Percentiles rank a stretch among this genome's conserved stretches.
Evolutionary conservation across 164 flowering plant genomes (phyloP).

Genomic region (Tetracentron sinense): DNA sequence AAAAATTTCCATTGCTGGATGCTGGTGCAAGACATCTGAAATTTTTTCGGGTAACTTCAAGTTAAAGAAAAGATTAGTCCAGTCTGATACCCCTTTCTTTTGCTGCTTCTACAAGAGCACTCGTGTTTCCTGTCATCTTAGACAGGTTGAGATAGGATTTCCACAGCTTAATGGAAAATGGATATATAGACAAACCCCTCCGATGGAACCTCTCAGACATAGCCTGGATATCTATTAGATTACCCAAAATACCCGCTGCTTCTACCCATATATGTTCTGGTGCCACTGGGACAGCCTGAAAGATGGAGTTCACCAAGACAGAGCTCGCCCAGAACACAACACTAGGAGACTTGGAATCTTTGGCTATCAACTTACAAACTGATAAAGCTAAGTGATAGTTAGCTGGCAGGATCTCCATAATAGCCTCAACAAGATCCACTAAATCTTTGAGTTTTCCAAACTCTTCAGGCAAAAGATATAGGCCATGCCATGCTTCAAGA

Average conservation of each 20-base stretch:
- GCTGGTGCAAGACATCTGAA: no score
- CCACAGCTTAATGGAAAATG: constrained; percentile 74
- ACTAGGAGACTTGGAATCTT: constrained; percentile 9
- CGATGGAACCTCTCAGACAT: constrained; percentile 48
- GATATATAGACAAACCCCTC: constrained; percentile 57
- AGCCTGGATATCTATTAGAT: constrained; percentile 24
- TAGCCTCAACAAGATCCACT: constrained; percentile 68
- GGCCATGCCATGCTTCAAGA: constrained; percentile 70
- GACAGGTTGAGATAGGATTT: constrained; percentile 35
- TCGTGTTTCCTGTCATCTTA: constrained; percentile 22
- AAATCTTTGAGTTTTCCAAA: constrained; percentile 39
- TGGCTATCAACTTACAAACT: constrained; percentile 38
- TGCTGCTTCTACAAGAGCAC: constrained; percentile 40
- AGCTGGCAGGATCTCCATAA: constrained; percentile 56
- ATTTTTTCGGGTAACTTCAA: no score
- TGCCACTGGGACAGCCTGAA: constrained; percentile 58
- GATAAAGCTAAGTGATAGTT: constrained; percentile 64
- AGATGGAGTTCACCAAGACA: constrained; percentile 51
- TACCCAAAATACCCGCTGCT: constrained; percentile 44
- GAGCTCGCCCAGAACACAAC: constrained; percentile 76
- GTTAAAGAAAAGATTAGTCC: constrained; percentile 15
- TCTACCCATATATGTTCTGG: constrained; percentile 74
- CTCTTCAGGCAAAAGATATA: constrained; percentile 55
- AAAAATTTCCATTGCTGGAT: no score
- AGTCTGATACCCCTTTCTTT: constrained; percentile 51